Conservation (phyloP, 2,329 filamentous ascomycete genomes). For the Pseudodiploospora longispora region DNA sequence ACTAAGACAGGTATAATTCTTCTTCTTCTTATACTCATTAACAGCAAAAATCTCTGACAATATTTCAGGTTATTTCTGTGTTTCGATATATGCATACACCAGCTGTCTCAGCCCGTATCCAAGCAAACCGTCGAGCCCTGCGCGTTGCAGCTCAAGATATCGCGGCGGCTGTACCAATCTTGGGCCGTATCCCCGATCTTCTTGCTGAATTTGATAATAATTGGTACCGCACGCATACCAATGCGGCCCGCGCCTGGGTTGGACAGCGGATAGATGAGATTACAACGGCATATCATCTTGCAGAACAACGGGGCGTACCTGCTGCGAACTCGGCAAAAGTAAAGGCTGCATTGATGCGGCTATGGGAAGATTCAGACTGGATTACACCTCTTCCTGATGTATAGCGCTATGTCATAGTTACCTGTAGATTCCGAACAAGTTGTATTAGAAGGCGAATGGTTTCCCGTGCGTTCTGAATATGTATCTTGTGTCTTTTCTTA, state of each 20-base stretch:
- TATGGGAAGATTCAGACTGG: too few relatives aligned
- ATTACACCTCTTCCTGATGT: too few relatives aligned
- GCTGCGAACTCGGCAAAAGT: neutral
- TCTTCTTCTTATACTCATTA: too few relatives aligned
- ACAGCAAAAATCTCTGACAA: neutral
- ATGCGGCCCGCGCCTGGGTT: neutral
- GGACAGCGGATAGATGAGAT: neutral
- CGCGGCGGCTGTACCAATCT: neutral
- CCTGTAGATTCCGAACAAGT: too few relatives aligned
- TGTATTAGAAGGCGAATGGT: too few relatives aligned
- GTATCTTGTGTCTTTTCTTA: too few relatives aligned
- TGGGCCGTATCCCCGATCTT: neutral
- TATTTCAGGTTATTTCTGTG: neutral
- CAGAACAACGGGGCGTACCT: neutral
- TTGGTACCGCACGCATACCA: neutral
- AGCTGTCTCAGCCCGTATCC: neutral
- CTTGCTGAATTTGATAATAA: neutral
- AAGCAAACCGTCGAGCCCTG: neutral
- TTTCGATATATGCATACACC: neutral
- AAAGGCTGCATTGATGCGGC: conserved; percentile 1
- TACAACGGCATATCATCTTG: neutral
- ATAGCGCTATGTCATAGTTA: too few relatives aligned
- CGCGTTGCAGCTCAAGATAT: neutral
- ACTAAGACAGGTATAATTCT: neutral
- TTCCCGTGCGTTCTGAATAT: too few relatives aligned